phyloP scores from a whole-genome alignment of 2,329 filamentous ascomycete species.

The Phaeosphaeriaceae sp. region DNA sequence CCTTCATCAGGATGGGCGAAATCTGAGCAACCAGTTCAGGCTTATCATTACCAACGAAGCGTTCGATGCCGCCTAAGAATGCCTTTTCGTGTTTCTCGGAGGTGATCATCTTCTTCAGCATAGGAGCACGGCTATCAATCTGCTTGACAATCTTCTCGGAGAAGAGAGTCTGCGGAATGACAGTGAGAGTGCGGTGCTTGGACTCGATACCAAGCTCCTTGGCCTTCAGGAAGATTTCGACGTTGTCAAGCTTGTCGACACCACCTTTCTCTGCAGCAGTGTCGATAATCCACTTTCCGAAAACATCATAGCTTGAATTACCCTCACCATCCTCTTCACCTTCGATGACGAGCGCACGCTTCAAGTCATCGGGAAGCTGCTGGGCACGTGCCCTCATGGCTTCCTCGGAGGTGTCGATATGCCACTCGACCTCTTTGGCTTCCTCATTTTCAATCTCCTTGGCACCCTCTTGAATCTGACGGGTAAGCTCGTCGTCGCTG shows the following conservation, averaged over 20 bases:
- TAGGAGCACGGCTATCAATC: conserved; percentile 79
- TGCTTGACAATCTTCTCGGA: conserved; percentile 88
- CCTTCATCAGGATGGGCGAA: conserved; percentile 84
- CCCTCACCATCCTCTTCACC: conserved; percentile 84
- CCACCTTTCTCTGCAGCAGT: conserved; percentile 72
- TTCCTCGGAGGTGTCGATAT: conserved; percentile 93
- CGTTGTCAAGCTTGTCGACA: conserved; percentile 80
- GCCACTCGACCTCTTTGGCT: conserved; percentile 89
- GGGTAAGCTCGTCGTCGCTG: conserved; percentile 91
- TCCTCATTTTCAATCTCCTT: conserved; percentile 75
- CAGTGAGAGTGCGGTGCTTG: conserved; percentile 92
- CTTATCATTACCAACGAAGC: conserved; percentile 83
- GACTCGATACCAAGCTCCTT: conserved; percentile 92
- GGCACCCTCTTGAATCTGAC: conserved; percentile 71
- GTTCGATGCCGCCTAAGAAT: conserved; percentile 92
- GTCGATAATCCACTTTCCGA: conserved; percentile 91
- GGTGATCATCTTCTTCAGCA: conserved; percentile 91
- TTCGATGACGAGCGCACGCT: conserved; percentile 85
- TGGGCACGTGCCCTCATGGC: conserved; percentile 94
- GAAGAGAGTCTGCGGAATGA: conserved; percentile 93
- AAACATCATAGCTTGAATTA: conserved; percentile 82
- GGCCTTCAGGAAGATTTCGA: conserved; percentile 94
- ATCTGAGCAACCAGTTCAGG: conserved; percentile 79
- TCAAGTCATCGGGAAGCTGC: conserved; percentile 91
- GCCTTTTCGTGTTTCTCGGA: conserved; percentile 96